Evolutionary conservation across 345 rosid genomes (phyloP), one percentile per base, ranked within the genome.

Genomic region (Dovyalis caffra): DNA sequence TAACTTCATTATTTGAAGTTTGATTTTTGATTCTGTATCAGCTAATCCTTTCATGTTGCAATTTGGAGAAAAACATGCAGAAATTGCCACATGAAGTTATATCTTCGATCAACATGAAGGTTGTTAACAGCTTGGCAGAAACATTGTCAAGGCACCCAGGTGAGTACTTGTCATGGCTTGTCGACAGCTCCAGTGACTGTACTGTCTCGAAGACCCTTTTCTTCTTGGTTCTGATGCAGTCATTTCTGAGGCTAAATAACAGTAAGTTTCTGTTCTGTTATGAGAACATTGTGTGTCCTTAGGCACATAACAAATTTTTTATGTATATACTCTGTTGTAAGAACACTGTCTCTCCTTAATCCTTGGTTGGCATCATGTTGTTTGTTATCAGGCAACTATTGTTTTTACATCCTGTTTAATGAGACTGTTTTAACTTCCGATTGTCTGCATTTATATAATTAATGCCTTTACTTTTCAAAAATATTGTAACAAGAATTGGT

Each of bases 141-240:
- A 67, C 78, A 53, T 82, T 93, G 71, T 75, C 80, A 74, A 66
- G 35, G 76, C 71, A 79, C 32, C 92, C 94, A 69, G 79, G 74
- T 79, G 89, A 89, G 38, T 75, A 74, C 58, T 74, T 88, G 73
- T 83, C 87, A 21, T 88, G 92, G 94, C 78, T 95, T 77, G 77
- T 74, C 45, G 73, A 74, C 78, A 89, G 85, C 75, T 85, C 85
- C 84, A 74, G 77, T 53, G 84, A 87, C 38, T 80, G 70, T 72
- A 74, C 80, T 73, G 51, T 83, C 61, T 89, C 96, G 34, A 90
- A 88, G 90, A 88, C 90, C 2, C 84, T 95, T 45, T 79, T 90
- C 82, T 82, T 87, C 84, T 76, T 93, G 87, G 60, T 90, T 79
- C 73, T 93, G 80, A 83, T 91, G 92, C 96, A 89, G 66, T 87